phyloP scores from a whole-genome alignment of 768 basidiomycete genomes.

The Fistulinella prunicolor region DNA sequence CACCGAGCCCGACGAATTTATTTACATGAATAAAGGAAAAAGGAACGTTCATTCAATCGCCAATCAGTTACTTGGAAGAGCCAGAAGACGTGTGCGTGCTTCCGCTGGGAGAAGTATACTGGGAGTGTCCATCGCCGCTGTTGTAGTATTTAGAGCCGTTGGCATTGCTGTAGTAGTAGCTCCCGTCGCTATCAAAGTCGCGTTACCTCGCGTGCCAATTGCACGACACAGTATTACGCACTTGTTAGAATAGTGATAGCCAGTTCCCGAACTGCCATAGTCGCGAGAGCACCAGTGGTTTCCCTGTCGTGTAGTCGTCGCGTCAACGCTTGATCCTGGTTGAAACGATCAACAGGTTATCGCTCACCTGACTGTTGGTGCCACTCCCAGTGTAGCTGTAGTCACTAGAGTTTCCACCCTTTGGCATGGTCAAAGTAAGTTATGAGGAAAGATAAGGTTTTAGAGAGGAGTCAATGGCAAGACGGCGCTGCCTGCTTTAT shows the following conservation, averaged over 20 bases:
- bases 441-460: background rate
- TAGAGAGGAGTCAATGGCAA: background rate
- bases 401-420: conserved; percentile 18
- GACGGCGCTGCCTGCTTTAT: conserved; percentile 5
- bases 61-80: conserved; percentile 22
- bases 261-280: conserved; percentile 38
- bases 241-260: conserved; percentile 65
- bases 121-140: conserved; percentile 42
- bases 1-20: no score
- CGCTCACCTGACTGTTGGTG: conserved; percentile 49
- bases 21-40: background rate
- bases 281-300: conserved; percentile 61
- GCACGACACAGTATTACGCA: conserved; percentile 23
- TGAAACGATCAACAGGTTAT: background rate
- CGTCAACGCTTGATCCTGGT: background rate
- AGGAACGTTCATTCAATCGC: background rate
- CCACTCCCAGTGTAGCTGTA: conserved; percentile 47
- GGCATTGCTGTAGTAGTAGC: conserved; percentile 63
- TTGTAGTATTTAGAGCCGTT: conserved; percentile 62
- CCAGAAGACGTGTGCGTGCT: conserved; percentile 25
- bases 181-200: conserved; percentile 40
- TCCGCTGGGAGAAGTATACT: conserved; percentile 50
- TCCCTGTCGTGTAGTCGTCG: conserved; percentile 38
- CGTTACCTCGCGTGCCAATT: background rate
- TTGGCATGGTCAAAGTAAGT: conserved; percentile 15